These are phyloP conservation scores for Cladosporium oxysporum DNA, from an alignment of 2,329 filamentous ascomycete species.

Conservation along the genomic window DNA sequence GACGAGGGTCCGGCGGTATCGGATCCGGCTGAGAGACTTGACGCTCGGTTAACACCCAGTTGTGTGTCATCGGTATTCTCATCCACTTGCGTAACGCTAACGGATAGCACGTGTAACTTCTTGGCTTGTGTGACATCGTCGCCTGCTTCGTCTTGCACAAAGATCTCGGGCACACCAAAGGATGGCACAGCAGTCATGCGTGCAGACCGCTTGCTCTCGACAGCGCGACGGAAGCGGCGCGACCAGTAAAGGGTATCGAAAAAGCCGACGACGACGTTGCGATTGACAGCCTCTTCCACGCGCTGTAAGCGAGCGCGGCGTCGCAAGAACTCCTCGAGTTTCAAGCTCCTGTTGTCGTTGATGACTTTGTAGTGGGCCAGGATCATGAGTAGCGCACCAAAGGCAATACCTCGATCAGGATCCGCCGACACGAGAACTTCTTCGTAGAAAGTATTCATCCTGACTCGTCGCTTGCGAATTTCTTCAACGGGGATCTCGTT, in stretches of 20 bases:
- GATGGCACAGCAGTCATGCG: slow-evolving; percentile 78
- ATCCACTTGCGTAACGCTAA: slow-evolving; percentile 35
- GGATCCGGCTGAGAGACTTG: slow-evolving; percentile 19
- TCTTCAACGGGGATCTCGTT: slow-evolving; percentile 70
- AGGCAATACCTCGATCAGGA: slow-evolving; percentile 83
- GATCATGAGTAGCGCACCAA: slow-evolving; percentile 90
- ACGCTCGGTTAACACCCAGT: slow-evolving; percentile 26
- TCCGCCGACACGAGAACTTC: slow-evolving; percentile 94
- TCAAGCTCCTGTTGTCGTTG: slow-evolving; percentile 93
- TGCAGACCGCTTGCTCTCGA: slow-evolving; percentile 70
- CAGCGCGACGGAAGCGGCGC: slow-evolving; percentile 73
- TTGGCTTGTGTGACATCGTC: slow-evolving; percentile 41
- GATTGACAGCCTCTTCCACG: slow-evolving; percentile 90
- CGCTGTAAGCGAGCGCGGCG: slow-evolving; percentile 87
- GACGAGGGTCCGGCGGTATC: slow-evolving; percentile 7
- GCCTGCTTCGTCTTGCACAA: slow-evolving; percentile 76
- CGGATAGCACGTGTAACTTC: slow-evolving; percentile 32
- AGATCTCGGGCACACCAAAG: slow-evolving; percentile 84
- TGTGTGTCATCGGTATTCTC: neutral
- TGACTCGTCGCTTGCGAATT: slow-evolving; percentile 72
- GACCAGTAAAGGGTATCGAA: slow-evolving; percentile 93
- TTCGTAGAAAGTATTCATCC: slow-evolving; percentile 94
- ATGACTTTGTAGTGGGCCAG: slow-evolving; percentile 98
- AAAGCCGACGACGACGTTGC: slow-evolving; percentile 88
- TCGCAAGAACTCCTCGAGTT: slow-evolving; percentile 90